Base-by-base conservation (phyloP, 257 asterid species). In the Salvia splendens region DNA sequence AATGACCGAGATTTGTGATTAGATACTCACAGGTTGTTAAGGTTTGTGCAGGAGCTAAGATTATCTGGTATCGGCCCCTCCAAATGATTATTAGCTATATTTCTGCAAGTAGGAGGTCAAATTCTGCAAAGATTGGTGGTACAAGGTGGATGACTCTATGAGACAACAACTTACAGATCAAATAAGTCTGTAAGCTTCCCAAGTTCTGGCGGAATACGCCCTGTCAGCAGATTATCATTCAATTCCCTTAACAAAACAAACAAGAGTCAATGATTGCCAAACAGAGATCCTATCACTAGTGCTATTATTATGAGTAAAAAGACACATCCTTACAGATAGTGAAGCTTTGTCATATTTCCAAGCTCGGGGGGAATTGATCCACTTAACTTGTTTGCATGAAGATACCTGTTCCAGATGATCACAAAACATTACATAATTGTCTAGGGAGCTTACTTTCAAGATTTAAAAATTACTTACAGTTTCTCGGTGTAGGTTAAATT, bases 331-430 rank as follows among this genome's bases (percentile, higher is more conserved):
- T 24, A 94, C 98, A 94, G 70, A 73, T 91, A 94, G 77, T 94
- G 99, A 40, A 94, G 96, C 73, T 88, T 94, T 11, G 99, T 64
- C 99, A 94, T 94, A 78, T 94, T 91, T 52, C 99, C 99, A 7
- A 94, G 95, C 83, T 94, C 96, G 0, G 97, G 64, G 30, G 97
- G 97, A 61, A 94, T 87, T 20, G 97, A 75, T 7, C 99, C 97
- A 33, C 89, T 84, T 42, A 94, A 84, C 78, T 73, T 85, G 89
- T 94, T 94, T 28, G 91, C 93, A 45, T 94, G 99, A 67, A 94
- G 89, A 76, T 94, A 94, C 79, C 99, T 91, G 70, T 61, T 73
- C 12, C 35, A 42, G 53, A 74, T 14, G 32, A 47, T 15, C 16
- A 58, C 50, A 10, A 12, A 42, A 55, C 28, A 54, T n/a, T 3